These are phyloP conservation scores for Yarrowia sp. DNA, from an alignment of 805 yeast genomes.

Conservation along the genomic window DNA sequence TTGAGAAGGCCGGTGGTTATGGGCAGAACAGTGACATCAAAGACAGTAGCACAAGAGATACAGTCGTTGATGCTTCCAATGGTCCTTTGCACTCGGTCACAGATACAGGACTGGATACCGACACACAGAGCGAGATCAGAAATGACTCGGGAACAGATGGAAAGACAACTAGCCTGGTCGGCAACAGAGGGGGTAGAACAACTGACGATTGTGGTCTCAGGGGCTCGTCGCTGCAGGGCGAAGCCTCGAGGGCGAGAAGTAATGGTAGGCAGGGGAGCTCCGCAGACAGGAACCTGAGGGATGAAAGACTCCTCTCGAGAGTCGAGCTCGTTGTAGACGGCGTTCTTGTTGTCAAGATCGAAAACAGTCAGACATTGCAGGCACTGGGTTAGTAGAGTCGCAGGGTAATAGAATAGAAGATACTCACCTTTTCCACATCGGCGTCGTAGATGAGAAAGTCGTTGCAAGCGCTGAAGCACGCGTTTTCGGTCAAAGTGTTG, in stretches of 20 bases:
- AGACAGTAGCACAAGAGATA: conserved; percentile 5
- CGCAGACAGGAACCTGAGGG: conserved; percentile 13
- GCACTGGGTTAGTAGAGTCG: conserved; percentile 8
- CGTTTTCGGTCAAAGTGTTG: not conserved
- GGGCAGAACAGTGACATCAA: conserved; percentile 2
- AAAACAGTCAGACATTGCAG: conserved; percentile 27
- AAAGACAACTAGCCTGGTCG: conserved; percentile 13
- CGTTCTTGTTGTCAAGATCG: conserved; percentile 14
- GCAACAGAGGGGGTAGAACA: not conserved
- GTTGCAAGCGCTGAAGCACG: conserved; percentile 12
- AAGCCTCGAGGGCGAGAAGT: conserved; percentile 7
- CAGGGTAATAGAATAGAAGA: not conserved
- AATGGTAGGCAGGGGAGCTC: conserved; percentile 12
- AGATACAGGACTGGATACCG: conserved; percentile 24
- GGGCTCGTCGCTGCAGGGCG: conserved; percentile 20
- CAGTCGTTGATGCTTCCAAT: conserved; percentile 3
- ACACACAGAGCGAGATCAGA: conserved; percentile 6
- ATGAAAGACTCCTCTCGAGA: not conserved
- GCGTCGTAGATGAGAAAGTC: conserved; percentile 19
- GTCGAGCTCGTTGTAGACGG: conserved; percentile 25
- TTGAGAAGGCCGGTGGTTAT: not conserved
- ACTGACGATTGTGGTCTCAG: conserved; percentile 16
- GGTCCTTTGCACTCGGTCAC: not conserved
- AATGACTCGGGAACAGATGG: not conserved
- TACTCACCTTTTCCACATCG: conserved; percentile 22